Evolutionary conservation across 495 filamentous ascomycete genomes (phyloP).

Genomic region (Daldinia grandis): DNA sequence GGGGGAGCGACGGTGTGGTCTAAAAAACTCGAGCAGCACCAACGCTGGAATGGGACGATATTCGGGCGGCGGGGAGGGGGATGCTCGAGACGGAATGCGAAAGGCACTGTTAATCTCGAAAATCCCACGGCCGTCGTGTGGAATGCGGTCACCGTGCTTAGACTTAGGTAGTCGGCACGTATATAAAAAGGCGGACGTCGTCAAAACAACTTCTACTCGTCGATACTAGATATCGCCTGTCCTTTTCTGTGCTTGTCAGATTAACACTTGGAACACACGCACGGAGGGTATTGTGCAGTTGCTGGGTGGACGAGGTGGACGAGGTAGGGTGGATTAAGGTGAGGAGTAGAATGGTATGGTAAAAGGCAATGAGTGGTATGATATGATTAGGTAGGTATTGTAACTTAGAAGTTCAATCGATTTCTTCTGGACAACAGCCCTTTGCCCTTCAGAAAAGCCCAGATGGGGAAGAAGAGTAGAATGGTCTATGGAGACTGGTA

Average conservation of each 20-base stretch:
- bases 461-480: conserved; percentile 38
- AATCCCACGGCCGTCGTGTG: conserved; percentile 37
- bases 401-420: conserved; percentile 42
- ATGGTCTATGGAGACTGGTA: conserved; percentile 23
- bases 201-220: conserved; percentile 7
- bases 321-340: conserved; percentile 17
- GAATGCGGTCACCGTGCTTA: conserved; percentile 27
- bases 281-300: conserved; percentile 15
- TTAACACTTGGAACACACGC: conserved; percentile 28
- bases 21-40: conserved; percentile 37
- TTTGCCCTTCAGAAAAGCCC: conserved; percentile 36
- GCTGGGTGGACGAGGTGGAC: conserved; percentile 4
- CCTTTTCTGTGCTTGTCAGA: conserved; percentile 39
- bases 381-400: conserved; percentile 21
- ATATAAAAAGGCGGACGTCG: conserved; percentile 25
- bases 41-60: conserved; percentile 40
- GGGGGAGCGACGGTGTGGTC: conserved; percentile 49
- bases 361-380: conserved; percentile 9
- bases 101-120: conserved; percentile 39
- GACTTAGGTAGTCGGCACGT: conserved; percentile 6
- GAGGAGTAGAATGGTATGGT: conserved; percentile 14
- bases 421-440: conserved; percentile 37
- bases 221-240: conserved; percentile 15
- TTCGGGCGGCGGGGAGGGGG: conserved; percentile 24
- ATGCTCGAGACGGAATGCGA: conserved; percentile 41